These are phyloP conservation scores for Brassica carinata DNA, from an alignment of 345 rosid genomes.

Conservation along the genomic window DNA sequence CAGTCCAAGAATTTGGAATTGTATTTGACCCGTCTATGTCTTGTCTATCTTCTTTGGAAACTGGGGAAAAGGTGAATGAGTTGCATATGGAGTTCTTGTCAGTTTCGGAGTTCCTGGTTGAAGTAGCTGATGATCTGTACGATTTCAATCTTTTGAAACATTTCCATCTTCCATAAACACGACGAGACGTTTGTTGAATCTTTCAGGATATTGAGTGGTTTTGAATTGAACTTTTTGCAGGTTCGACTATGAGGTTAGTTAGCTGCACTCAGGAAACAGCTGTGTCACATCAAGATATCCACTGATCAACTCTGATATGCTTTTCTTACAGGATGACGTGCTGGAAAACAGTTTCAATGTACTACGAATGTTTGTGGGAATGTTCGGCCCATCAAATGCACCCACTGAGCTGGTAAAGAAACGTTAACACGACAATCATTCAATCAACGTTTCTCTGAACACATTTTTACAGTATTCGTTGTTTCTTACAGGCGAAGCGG, in stretches of 20 bases:
- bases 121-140: slow-evolving; percentile 88
- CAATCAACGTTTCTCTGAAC: slow-evolving; percentile 2
- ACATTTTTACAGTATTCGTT: background rate
- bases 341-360: slow-evolving; percentile 76
- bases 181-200: slow-evolving; percentile 18
- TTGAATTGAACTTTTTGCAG: slow-evolving; percentile 44
- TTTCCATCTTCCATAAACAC: slow-evolving; percentile 38
- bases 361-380: slow-evolving; percentile 76
- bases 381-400: slow-evolving; percentile 72
- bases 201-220: slow-evolving; percentile 18
- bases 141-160: slow-evolving; percentile 20
- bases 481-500: slow-evolving; percentile 57
- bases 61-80: slow-evolving; percentile 65
- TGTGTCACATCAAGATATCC: background rate
- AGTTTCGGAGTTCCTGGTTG: slow-evolving; percentile 79
- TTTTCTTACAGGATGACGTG: slow-evolving; percentile 70
- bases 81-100: slow-evolving; percentile 89
- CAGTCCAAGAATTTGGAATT: too few relatives aligned
- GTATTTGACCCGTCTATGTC: background rate
- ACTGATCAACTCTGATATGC: too few relatives aligned
- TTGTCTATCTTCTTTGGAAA: slow-evolving; percentile 40
- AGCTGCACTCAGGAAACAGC: slow-evolving; percentile 4
- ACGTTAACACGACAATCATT: background rate
- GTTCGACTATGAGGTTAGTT: slow-evolving; percentile 91
- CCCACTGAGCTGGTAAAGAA: slow-evolving; percentile 69